A percentile compares a stretch with the other conserved stretches of the same genome.
Evolutionary conservation across 257 asterid genomes (phyloP).

Genomic region (Scutellaria baicalensis): DNA sequence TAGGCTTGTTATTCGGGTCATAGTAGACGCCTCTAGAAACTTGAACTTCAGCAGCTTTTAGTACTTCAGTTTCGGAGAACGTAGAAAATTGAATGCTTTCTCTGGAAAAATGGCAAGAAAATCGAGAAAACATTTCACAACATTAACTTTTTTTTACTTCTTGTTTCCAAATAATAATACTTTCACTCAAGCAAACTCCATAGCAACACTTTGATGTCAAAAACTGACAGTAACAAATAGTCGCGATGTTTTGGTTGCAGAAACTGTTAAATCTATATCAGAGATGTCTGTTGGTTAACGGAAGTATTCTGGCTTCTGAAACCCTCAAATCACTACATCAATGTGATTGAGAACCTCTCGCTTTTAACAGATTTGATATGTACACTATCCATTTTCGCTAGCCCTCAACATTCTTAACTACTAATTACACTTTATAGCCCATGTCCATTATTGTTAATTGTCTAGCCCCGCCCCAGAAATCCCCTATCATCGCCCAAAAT

Average conservation of each 20-base stretch:
- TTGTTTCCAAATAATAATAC: not conserved
- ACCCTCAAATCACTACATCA: too few relatives aligned
- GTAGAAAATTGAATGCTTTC: conserved; percentile 70
- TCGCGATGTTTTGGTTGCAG: too few relatives aligned
- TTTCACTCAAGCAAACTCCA: not conserved
- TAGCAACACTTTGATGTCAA: not conserved
- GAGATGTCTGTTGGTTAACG: not conserved
- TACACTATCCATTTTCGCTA: too few relatives aligned
- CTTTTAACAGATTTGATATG: too few relatives aligned
- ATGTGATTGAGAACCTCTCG: too few relatives aligned
- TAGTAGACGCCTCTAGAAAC: conserved; percentile 53
- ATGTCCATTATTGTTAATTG: not conserved
- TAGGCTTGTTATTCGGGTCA: conserved; percentile 38
- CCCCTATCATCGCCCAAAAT: not conserved
- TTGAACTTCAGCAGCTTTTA: conserved; percentile 69
- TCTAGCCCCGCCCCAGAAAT: not conserved
- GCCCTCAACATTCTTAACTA: too few relatives aligned
- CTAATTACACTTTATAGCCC: too few relatives aligned
- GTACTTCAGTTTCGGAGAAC: conserved; percentile 53
- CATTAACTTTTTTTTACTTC: not conserved
- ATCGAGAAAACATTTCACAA: conserved; percentile 1
- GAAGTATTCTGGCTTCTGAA: not conserved
- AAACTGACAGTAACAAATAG: too few relatives aligned
- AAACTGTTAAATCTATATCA: not conserved
- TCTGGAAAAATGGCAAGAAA: conserved; percentile 33